Evolutionary conservation across 139 green algal species (phyloP), one percentile per base, ranked within the genome.

Genomic region (Edaphochlamys debaryana): DNA sequence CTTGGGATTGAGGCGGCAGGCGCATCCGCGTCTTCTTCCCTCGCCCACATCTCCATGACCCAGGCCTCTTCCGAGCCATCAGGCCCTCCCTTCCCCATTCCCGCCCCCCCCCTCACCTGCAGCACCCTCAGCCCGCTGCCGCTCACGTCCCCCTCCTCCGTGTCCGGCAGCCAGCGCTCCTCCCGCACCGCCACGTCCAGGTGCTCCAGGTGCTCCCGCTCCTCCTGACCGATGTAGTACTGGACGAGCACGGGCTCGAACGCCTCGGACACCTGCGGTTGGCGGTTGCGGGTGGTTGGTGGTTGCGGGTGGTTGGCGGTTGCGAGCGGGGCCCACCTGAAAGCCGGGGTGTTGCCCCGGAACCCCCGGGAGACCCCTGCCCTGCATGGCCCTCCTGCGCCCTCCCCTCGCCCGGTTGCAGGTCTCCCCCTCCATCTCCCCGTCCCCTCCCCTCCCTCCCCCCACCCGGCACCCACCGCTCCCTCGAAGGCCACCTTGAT

Each of bases 141-240:
- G 6, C 60, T 81, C 8, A 80, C 73, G 56, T 81, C 75, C 17
- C 75, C 75, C 75, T 81, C 75, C 60, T 81, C 75, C 38, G 69
- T 54, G 38, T 79, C 67, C 38, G 79, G 79, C 79, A 71, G 54
- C 79, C 80, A 80, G 25, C 69, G 34, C 94, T 99, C 97, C 85
- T 96, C 93, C 56, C 62, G 58, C 41, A 98, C 84, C 67, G 95
- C 81, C 20, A 82, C 56, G 30, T 98, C 92, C 63, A 98, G 81
- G 52, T 91, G 87, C 29, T 89, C 83, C 48, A 91, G 69, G 50
- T 99, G 91, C 72, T 93, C 90, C 20, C 80, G 82, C 73, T 89
- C 84, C 90, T 93, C 90, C 86, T 91, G 87, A 4, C 69, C 80
- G 42, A 93, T 84, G 66, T 93, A 93, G 36, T 83, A 84, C 69